phyloP scores from a whole-genome alignment of 2,329 filamentous ascomycete species.

The Pseudogymnoascus pannorum region DNA sequence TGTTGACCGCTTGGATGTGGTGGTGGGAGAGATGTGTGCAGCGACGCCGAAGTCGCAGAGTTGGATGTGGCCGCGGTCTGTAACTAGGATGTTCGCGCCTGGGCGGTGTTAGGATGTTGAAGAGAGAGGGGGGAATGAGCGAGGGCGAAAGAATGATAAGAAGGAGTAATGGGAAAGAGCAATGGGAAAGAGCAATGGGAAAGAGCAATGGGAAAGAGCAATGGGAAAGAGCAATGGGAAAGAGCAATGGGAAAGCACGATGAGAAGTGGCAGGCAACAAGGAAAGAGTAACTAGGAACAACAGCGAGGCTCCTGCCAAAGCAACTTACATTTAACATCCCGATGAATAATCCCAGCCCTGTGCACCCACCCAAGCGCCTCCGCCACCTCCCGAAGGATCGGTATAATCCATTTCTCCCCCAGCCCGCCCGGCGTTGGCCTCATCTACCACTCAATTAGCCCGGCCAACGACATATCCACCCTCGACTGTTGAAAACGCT shows the following conservation, averaged over 20 bases:
- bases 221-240: too few relatives aligned
- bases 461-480: conserved; percentile 18
- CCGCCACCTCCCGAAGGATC: conserved; percentile 58
- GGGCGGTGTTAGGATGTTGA: conserved; percentile 8
- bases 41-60: conserved; percentile 81
- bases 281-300: background rate
- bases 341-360: conserved; percentile 62
- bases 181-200: too few relatives aligned
- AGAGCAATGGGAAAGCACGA: background rate
- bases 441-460: conserved; percentile 37
- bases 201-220: too few relatives aligned
- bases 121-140: too few relatives aligned
- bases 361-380: conserved; percentile 62
- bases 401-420: conserved; percentile 64
- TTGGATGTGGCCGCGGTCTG: conserved; percentile 68
- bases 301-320: too few relatives aligned
- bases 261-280: too few relatives aligned
- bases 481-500: conserved; percentile 39
- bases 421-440: conserved; percentile 57
- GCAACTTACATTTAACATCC: conserved; percentile 54
- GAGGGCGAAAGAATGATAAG: too few relatives aligned
- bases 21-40: conserved; percentile 58
- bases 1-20: conserved; percentile 68
- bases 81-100: conserved; percentile 70
- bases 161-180: too few relatives aligned